Base-by-base conservation (phyloP, 257 asterid genomes). In the Ocimum tenuiflorum region DNA sequence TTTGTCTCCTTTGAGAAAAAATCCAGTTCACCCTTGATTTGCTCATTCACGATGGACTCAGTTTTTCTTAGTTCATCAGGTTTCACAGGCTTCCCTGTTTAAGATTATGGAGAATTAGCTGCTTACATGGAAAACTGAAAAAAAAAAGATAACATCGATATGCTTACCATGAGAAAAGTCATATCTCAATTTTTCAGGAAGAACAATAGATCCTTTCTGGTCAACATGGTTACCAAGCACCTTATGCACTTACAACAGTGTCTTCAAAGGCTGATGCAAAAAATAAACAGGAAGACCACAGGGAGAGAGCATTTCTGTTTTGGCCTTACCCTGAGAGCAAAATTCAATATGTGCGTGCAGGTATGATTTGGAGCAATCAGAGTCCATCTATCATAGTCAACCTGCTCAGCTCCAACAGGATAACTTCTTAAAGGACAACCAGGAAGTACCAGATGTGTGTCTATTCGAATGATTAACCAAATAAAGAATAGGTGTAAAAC, bases 161-260 rank as follows among this genome's bases (percentile, higher is more conserved):
- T 61, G 69, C 90, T 82, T 68, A 88, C 98, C 98, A 64, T 88
- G 98, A 63, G 98, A 91, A 79, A 94, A 94, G 83, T 94, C 99
- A 38, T 70, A 94, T 86, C 99, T 90, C 86, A 94, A 77, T 78
- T 94, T 94, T 77, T 88, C 97, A 63, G 97, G 92, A 79, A 94
- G 97, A 74, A 94, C 99, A 41, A 94, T 90, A 73, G 99, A 94
- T 50, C 99, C 99, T 81, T 90, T 94, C 86, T 94, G 99, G 82
- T 94, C 96, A 76, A 94, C 87, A 74, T 94, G 97, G 67, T 78
- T 77, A 24, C 99, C 99, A 48, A 94, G 97, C 46, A 94, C 95
- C 81, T 90, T 88, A 97, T 90, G 92, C 84, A 82, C 23, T 54
- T 58, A 63, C 17, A 53, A n/a, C n/a, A 54, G 69, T 19, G 20